Evolutionary conservation across 2,329 filamentous ascomycete species (phyloP), one percentile per base, ranked within the genome.

Genomic region (Hypoxylon sp.): DNA sequence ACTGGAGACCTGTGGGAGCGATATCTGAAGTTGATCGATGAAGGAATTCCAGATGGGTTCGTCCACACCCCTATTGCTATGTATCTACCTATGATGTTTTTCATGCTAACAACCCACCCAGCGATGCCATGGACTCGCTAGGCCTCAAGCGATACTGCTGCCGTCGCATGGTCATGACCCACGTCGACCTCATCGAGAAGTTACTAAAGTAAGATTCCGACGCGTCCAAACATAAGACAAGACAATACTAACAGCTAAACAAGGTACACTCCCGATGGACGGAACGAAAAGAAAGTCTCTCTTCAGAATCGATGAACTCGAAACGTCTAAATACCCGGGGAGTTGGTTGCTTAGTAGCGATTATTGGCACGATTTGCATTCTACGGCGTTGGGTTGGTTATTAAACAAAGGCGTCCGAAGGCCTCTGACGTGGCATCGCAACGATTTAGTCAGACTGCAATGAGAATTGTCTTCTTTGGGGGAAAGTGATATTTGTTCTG

Each of bases 141-240:
- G 94, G 94, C 62, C 92, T 97, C 78, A 95, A 93, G 82, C 90
- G 96, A 75, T 99, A 99, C 86, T 99, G 96, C 88, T 99, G 96
- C 85, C 93, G 96, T 75, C 92, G 96, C 78, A 99, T 99, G 96
- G 90, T 99, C 81, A 98, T 99, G 92, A 99, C 96, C 67, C 96
- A 99, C 82, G 96, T 99, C 76, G 96, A 99, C 80, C 86, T 99
- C 69, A 98, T 99, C 75, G 96, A 99, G 87, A 99, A 99, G 84
- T 89, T 99, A 55, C 89, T 99, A 73, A 93, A 95, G 93, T 97
- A 90, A 75, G 88, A 75, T 6, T 1, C 35, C 42, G 8, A 27
- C 61, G 42, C 44, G 10, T 31, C 44, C 7, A 46, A n/a, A 59
- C 37, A 13, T 21, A n/a, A 35, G n/a, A 2, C 19, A 35, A 32